These are phyloP conservation scores for Cenchrus purpureus DNA, from an alignment of 176 grass and related monocot genomes.

Conservation along the genomic window DNA sequence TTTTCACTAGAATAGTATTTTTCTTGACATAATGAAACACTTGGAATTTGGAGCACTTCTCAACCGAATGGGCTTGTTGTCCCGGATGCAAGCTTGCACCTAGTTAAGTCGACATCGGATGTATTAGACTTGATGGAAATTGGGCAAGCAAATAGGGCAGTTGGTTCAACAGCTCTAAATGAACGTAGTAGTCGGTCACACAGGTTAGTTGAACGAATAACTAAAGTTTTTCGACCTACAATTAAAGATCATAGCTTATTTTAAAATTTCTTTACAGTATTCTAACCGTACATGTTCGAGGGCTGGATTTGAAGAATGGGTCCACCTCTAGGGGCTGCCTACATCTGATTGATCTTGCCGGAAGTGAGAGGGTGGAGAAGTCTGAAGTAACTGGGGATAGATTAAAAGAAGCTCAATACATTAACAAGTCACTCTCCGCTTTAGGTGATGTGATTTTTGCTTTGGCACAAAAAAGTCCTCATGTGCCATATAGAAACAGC, in stretches of 20 bases:
- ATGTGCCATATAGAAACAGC: constrained; percentile 96
- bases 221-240: background rate
- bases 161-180: constrained; percentile 90
- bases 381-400: constrained; percentile 94
- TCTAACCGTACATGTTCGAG: constrained; percentile 91
- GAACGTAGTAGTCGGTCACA: constrained; percentile 97
- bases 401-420: constrained; percentile 94
- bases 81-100: constrained; percentile 83
- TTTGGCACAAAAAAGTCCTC: constrained; percentile 73
- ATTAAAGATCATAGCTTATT: constrained; percentile 10
- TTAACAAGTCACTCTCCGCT: constrained; percentile 93
- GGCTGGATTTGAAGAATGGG: constrained; percentile 83
- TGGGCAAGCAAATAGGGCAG: constrained; percentile 84
- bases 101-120: constrained; percentile 87
- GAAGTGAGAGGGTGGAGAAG: constrained; percentile 85
- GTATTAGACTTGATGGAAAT: constrained; percentile 95
- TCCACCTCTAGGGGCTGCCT: constrained; percentile 87
- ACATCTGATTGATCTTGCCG: constrained; percentile 95
- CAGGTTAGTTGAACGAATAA: constrained; percentile 54
- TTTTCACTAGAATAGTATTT: background rate
- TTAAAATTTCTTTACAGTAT: constrained; percentile 60
- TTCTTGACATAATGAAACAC: constrained; percentile 60
- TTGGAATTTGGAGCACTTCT: constrained; percentile 90
- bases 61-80: constrained; percentile 90
- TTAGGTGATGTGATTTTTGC: constrained; percentile 96